Evolutionary conservation across 306 rosid species (phyloP).

Genomic region (Erythrophleum fordii): DNA sequence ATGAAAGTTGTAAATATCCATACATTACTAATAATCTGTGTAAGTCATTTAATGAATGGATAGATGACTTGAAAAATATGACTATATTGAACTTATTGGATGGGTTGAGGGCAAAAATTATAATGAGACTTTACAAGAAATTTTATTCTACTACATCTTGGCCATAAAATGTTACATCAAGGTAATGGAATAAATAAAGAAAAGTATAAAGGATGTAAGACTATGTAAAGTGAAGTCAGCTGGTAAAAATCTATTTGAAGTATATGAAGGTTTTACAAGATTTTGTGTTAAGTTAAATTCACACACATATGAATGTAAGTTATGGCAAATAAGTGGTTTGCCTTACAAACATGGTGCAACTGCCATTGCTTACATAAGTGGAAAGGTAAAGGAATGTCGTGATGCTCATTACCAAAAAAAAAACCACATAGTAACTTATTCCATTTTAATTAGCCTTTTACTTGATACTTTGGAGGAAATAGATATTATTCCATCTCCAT

Average conservation of each 20-base stretch:
- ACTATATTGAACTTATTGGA: no score
- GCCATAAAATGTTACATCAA: no score
- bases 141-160: no score
- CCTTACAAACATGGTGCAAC: neutral
- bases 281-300: neutral
- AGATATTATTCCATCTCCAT: no score
- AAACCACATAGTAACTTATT: neutral
- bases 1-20: neutral
- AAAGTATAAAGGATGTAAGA: neutral
- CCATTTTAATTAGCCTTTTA: neutral
- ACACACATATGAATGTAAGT: neutral
- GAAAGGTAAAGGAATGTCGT: neutral
- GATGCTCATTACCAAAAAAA: neutral
- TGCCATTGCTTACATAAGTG: neutral
- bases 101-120: no score
- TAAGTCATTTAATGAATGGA: neutral
- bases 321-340: neutral
- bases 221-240: neutral
- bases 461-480: neutral
- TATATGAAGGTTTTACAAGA: neutral
- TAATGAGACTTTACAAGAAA: no score
- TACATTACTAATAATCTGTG: no score
- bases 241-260: neutral
- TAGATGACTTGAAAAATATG: neutral
- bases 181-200: no score